Percentiles rank a stretch among this genome's conserved stretches.
Evolutionary conservation across 257 asterid species (phyloP).

Genomic region (Henckelia pumila): DNA sequence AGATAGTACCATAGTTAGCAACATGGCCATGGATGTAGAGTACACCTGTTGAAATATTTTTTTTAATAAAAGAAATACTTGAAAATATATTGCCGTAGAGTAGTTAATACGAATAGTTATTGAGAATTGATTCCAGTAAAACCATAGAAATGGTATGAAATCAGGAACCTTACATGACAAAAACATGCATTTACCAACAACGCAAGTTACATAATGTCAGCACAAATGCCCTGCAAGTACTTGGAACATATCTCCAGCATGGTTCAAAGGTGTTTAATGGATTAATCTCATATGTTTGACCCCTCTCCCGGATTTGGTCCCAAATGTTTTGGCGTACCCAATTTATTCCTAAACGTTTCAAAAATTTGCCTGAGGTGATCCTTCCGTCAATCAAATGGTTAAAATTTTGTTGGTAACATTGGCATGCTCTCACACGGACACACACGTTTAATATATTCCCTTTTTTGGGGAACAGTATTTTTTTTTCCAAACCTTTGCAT

Average conservation of each 20-base stretch:
- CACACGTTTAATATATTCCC: background rate
- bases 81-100: background rate
- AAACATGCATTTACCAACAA: background rate
- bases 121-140: background rate
- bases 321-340: no score
- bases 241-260: background rate
- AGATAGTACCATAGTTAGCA: slow-evolving; percentile 79
- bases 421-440: background rate
- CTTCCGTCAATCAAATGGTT: no score
- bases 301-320: no score
- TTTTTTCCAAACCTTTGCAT: background rate
- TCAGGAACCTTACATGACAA: background rate
- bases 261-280: background rate
- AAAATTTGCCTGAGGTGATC: no score
- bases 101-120: background rate
- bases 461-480: background rate
- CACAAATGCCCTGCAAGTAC: background rate
- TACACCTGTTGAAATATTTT: slow-evolving; percentile 54
- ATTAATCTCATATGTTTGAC: no score
- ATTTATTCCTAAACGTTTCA: no score
- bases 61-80: slow-evolving; percentile 3
- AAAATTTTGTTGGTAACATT: background rate
- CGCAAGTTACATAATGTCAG: background rate
- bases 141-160: background rate
- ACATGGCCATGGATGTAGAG: slow-evolving; percentile 97